phyloP scores from a whole-genome alignment of 2,329 filamentous ascomycete genomes.

The Chaetoscypha palmicola region DNA sequence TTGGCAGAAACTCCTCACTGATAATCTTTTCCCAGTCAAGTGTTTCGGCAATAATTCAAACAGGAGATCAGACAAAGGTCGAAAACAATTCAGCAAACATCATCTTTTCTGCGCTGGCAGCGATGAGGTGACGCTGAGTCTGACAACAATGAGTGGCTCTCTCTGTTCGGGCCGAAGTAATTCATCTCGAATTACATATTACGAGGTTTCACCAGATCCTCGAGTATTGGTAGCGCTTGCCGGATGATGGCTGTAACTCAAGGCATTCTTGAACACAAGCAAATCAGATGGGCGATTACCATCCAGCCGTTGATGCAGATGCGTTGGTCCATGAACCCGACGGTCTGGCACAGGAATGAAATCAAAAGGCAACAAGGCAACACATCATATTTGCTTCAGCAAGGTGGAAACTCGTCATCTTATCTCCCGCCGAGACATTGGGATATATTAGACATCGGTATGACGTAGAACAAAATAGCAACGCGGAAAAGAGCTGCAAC shows the following conservation, averaged over 20 bases:
- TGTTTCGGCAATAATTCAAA: neutral
- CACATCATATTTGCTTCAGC: neutral
- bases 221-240: conserved; percentile 4
- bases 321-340: conserved; percentile 2
- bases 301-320: neutral
- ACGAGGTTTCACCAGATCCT: conserved; percentile 16
- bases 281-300: neutral
- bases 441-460: neutral
- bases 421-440: neutral
- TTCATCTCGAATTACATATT: conserved; percentile 19
- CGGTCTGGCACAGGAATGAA: conserved; percentile 3
- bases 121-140: conserved; percentile 20
- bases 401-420: neutral
- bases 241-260: neutral
- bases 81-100: conserved; percentile 7
- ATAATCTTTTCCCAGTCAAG: neutral
- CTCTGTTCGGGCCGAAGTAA: conserved; percentile 6
- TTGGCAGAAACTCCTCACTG: too few relatives aligned
- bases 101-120: conserved; percentile 11
- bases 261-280: neutral
- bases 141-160: conserved; percentile 17
- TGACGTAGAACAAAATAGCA: neutral
- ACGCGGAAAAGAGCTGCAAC: too few relatives aligned
- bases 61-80: neutral
- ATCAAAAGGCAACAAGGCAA: neutral